Evolutionary conservation across 2,329 filamentous ascomycete species (phyloP).

Genomic region (Scopulariopsis brevicaulis): DNA sequence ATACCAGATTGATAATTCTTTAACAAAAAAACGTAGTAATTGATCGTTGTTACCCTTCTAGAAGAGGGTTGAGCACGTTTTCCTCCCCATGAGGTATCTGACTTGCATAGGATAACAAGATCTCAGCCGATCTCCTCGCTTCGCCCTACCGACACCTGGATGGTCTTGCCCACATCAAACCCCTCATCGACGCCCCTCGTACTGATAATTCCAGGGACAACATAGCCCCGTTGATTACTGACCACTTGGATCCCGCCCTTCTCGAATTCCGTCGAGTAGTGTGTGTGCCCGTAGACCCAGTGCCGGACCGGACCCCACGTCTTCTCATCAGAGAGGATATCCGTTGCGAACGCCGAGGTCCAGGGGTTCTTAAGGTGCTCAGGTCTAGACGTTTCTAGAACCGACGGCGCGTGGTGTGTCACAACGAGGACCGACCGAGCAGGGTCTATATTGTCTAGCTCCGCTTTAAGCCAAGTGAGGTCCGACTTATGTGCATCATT

Average conservation of each 20-base stretch:
- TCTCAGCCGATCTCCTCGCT: no score
- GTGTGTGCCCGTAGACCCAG: slow-evolving; percentile 39
- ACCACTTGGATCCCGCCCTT: slow-evolving; percentile 23
- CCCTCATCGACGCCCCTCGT: no score
- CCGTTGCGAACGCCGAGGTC: slow-evolving; percentile 40
- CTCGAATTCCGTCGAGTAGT: slow-evolving; percentile 26
- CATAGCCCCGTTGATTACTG: slow-evolving; percentile 33
- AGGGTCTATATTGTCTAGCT: slow-evolving; percentile 15
- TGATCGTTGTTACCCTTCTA: no score
- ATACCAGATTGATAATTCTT: no score
- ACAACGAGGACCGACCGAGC: slow-evolving; percentile 29
- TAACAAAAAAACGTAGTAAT: no score
- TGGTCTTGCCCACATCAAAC: no score
- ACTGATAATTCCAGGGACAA: slow-evolving; percentile 5
- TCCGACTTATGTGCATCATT: slow-evolving; percentile 35
- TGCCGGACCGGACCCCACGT: slow-evolving; percentile 13
- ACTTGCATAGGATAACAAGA: no score
- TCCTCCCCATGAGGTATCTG: no score
- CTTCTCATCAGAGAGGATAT: slow-evolving; percentile 18
- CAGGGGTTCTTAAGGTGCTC: slow-evolving; percentile 32
- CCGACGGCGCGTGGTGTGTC: slow-evolving; percentile 46
- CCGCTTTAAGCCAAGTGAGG: slow-evolving; percentile 33
- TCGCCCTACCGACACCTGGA: no score
- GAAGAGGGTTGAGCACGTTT: no score
- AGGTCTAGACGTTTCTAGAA: slow-evolving; percentile 34